Evolutionary conservation across 768 basidiomycete species (phyloP), one percentile per base, ranked within the genome.

Genomic region (Lentinus tigrinus): DNA sequence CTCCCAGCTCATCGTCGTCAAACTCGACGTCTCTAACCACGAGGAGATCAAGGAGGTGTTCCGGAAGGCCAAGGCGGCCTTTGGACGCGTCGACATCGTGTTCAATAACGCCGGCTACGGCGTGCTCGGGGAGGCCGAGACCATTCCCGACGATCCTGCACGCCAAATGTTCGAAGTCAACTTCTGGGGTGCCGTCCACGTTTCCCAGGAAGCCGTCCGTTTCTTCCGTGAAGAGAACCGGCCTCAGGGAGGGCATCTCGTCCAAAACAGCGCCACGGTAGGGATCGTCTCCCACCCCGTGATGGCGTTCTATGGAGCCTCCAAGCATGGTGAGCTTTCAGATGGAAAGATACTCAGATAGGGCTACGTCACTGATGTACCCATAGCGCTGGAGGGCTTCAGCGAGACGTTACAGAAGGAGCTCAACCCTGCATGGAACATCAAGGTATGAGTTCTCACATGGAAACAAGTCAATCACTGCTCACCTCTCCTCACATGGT

Each of bases 361-460:
- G 9, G 5, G 24, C 3, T 26, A 46, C 21, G 21, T 23, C 21
- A 13, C 19, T 46, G 1, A 9, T 6, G 4, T 28, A 19, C 28
- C 21, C 24, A 11, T 37, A 60, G 63, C 62, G 36, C 37, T 61
- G 61, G 75, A 77, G 44, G 75, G 74, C 24, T 63, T 77, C 36
- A 74, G 71, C 2, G 72, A 79, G 57, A 61, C 77, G 1, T 59
- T 80, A 21, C 64, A 64, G 4, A 61, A 67, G 36, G 80, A 81
- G 57, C 52, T 80, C 4, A 77, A 79, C 44, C 78, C 79, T 16
- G 66, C 28, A 21, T 81, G 79, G 79, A 77, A 80, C 51, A 78
- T 81, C 64, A 78, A 75, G 67, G 79, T 77, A 50, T 16, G 21
- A 69, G 38, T 36, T 3, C 16, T 16, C 4, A 44, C 11, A 24